Percentiles rank a stretch among this genome's conserved stretches.
phyloP scores from a whole-genome alignment of 805 yeast species.

The Cyberlindnera saturnus region DNA sequence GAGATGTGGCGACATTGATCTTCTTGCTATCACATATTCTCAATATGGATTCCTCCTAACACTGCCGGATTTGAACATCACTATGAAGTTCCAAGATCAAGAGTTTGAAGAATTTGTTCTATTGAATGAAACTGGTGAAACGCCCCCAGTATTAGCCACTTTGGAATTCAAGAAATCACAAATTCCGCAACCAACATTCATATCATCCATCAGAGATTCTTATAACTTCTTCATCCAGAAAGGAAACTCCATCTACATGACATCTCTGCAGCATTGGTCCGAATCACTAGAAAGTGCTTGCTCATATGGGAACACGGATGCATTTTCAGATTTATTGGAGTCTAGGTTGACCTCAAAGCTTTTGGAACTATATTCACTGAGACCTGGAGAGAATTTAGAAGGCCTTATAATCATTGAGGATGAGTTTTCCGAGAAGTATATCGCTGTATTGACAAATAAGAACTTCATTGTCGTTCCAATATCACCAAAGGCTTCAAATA shows the following conservation, averaged over 20 bases:
- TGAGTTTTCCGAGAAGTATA: constrained; percentile 4
- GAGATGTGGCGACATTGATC: constrained; percentile 23
- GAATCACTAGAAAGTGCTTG: neutral
- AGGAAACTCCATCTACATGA: constrained; percentile 5
- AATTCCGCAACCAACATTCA: neutral
- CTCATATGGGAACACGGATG: neutral
- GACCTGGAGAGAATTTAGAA: constrained; percentile 4
- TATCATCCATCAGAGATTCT: neutral
- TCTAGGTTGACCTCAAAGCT: neutral
- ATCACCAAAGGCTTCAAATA: neutral
- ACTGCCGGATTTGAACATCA: constrained; percentile 26
- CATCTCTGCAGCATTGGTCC: constrained; percentile 2
- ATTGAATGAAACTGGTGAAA: constrained; percentile 1
- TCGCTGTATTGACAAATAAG: constrained; percentile 2
- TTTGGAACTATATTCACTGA: constrained; percentile 1
- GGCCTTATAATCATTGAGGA: constrained; percentile 3
- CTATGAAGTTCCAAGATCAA: constrained; percentile 29
- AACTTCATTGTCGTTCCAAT: constrained; percentile 4
- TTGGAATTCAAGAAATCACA: constrained; percentile 9
- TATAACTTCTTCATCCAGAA: constrained; percentile 6
- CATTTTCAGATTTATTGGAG: neutral
- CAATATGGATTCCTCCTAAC: constrained; percentile 26
- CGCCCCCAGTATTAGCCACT: neutral
- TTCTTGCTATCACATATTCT: constrained; percentile 22
- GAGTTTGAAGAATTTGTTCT: constrained; percentile 21